phyloP scores from a whole-genome alignment of 1,139 yeast genomes.

The Geotrichum cucujoidarum region DNA sequence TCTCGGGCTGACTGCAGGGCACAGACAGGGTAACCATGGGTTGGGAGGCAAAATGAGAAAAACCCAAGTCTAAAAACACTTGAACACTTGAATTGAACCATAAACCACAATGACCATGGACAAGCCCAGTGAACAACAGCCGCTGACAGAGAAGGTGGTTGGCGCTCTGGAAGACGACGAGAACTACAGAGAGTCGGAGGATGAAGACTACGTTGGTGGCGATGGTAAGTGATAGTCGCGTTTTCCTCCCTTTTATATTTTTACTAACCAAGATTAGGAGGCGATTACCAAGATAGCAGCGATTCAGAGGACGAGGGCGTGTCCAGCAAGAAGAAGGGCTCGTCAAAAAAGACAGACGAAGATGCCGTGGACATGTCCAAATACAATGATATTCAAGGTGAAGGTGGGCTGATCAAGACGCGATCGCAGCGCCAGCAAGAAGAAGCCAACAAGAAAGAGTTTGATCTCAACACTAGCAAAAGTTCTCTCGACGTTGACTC shows the following conservation, averaged over 20 bases:
- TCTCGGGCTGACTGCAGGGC: too few relatives aligned
- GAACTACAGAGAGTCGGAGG: constrained; percentile 56
- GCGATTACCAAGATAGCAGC: constrained; percentile 22
- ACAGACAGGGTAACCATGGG: too few relatives aligned
- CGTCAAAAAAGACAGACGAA: constrained; percentile 30
- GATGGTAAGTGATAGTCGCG: not conserved
- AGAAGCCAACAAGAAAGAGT: constrained; percentile 31
- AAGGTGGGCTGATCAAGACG: constrained; percentile 54
- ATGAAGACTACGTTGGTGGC: constrained; percentile 47
- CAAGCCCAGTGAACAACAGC: not conserved
- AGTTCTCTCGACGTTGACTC: constrained; percentile 45
- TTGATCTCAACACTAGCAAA: constrained; percentile 21
- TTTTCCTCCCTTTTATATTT: not conserved
- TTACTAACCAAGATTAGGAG: constrained; percentile 2
- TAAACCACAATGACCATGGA: constrained; percentile 14
- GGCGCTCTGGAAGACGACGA: constrained; percentile 30
- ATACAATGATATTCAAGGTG: constrained; percentile 45
- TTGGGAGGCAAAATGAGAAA: not conserved
- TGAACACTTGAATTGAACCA: too few relatives aligned
- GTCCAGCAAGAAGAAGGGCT: constrained; percentile 23
- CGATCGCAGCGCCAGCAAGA: constrained; percentile 49
- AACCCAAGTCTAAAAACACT: too few relatives aligned
- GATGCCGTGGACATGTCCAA: constrained; percentile 34
- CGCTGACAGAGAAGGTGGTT: too few relatives aligned
- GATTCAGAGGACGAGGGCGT: constrained; percentile 19